Evolutionary conservation across 1,284 basidiomycete genomes (phyloP).

Genomic region (Baeospora myosura): DNA sequence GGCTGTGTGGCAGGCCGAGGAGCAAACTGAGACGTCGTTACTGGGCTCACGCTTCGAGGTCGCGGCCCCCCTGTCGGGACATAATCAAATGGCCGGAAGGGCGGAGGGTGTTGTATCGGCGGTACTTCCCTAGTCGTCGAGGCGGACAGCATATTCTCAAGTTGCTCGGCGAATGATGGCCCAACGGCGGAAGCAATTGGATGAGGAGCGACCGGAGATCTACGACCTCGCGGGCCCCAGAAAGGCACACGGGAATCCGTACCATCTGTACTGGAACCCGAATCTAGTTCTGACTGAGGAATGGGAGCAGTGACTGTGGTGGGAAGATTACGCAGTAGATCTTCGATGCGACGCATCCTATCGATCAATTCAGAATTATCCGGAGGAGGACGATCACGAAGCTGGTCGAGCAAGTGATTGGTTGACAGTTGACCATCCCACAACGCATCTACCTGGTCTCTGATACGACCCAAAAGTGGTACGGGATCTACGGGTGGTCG

Average conservation of each 20-base stretch:
- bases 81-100: slow-evolving; percentile 10
- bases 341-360: slow-evolving; percentile 35
- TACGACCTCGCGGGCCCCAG: not conserved
- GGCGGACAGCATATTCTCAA: slow-evolving; percentile 10
- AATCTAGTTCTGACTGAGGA: slow-evolving; percentile 10
- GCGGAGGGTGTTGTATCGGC: slow-evolving; percentile 9
- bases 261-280: not conserved
- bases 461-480: slow-evolving; percentile 38
- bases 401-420: slow-evolving; percentile 42
- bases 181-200: slow-evolving; percentile 1
- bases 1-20: slow-evolving; percentile 5
- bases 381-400: slow-evolving; percentile 24
- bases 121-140: not conserved
- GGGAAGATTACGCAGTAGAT: slow-evolving; percentile 28
- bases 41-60: slow-evolving; percentile 39
- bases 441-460: slow-evolving; percentile 43
- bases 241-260: not conserved
- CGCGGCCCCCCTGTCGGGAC: slow-evolving; percentile 19
- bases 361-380: slow-evolving; percentile 31
- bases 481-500: slow-evolving; percentile 9
- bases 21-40: slow-evolving; percentile 6
- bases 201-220: slow-evolving; percentile 1
- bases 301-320: slow-evolving; percentile 12
- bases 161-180: slow-evolving; percentile 9
- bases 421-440: slow-evolving; percentile 52